Evolutionary conservation across 1,284 basidiomycete genomes (phyloP).

Genomic region (Naganishia sp.): DNA sequence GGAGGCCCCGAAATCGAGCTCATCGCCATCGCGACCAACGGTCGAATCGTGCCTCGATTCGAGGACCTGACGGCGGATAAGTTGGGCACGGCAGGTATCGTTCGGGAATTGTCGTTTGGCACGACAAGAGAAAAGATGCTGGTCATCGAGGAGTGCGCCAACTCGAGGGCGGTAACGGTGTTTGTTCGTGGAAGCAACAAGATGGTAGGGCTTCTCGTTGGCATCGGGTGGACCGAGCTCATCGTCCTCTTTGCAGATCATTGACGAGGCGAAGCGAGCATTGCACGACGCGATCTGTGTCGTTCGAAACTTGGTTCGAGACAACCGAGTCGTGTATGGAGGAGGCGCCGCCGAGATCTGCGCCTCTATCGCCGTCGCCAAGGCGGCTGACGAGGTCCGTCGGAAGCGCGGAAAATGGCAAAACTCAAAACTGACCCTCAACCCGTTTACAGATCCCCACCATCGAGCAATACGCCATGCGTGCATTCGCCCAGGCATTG

Average conservation of each 20-base stretch:
- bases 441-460: slow-evolving; percentile 67
- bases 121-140: slow-evolving; percentile 99
- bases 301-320: slow-evolving; percentile 90
- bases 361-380: slow-evolving; percentile 86
- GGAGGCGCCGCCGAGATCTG: slow-evolving; percentile 98
- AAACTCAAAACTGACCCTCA: slow-evolving; percentile 42
- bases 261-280: slow-evolving; percentile 97
- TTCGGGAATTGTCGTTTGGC: slow-evolving; percentile 91
- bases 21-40: slow-evolving; percentile 97
- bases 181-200: slow-evolving; percentile 98
- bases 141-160: slow-evolving; percentile 97
- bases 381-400: slow-evolving; percentile 85
- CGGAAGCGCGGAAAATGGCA: background rate
- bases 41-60: slow-evolving; percentile 95
- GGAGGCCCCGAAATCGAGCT: slow-evolving; percentile 99
- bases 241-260: slow-evolving; percentile 64
- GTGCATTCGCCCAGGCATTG: slow-evolving; percentile 90
- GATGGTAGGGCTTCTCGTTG: slow-evolving; percentile 65
- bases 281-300: slow-evolving; percentile 97
- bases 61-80: slow-evolving; percentile 91
- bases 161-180: slow-evolving; percentile 92
- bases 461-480: slow-evolving; percentile 99
- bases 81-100: slow-evolving; percentile 87
- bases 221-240: background rate
- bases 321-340: slow-evolving; percentile 96